Evolutionary conservation across 2,329 filamentous ascomycete species (phyloP), one percentile per base, ranked within the genome.

Genomic region (Sporothrix luriei): DNA sequence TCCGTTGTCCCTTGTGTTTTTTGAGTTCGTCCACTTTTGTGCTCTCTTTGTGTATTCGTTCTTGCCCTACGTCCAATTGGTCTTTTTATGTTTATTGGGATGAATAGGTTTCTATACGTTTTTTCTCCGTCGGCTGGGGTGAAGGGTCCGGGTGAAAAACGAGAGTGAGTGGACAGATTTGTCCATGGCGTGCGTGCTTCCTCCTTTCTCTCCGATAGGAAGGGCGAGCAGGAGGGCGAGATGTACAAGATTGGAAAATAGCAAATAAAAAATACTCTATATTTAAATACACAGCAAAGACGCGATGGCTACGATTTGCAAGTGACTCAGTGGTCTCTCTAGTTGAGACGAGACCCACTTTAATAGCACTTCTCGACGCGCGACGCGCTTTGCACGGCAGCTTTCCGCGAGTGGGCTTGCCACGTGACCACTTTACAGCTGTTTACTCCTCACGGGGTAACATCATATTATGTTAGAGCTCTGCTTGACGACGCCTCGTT

Each of bases 371-470:
- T 62, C 62, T 29, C 26, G 59, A 52, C 48, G 26, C 68, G 57
- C 59, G 68, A 55, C 68, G 68, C 65, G 65, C 49, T 55, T 67
- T 67, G 29, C 13, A 13, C 4, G 16, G 13, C 19, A 38, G 49
- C 64, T 33, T 51, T 49, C 24, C 5, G 16, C 19, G 57, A 33
- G 57, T 62, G 57, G 57, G 10, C 52, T n/a, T 46, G 62, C 57
- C 62, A 65, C 62, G 62, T 65, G 62, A 65, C 46, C 46, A 33
- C 61, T 64, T 62, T 46, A 40, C 55, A 59, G 19, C 55, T 62
- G 38, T 62, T 62, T 49, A 65, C 43, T 51, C 61, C 61, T 33
- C n/a, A 65, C 43, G 43, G 61, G 38, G 11, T 9, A 3, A 16
- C 40, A 26, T 48, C n/a, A 49, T 43, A 33, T 24, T 4, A n/a